phyloP scores from a whole-genome alignment of 1,284 basidiomycete genomes.

The Sphagnurus paluster region DNA sequence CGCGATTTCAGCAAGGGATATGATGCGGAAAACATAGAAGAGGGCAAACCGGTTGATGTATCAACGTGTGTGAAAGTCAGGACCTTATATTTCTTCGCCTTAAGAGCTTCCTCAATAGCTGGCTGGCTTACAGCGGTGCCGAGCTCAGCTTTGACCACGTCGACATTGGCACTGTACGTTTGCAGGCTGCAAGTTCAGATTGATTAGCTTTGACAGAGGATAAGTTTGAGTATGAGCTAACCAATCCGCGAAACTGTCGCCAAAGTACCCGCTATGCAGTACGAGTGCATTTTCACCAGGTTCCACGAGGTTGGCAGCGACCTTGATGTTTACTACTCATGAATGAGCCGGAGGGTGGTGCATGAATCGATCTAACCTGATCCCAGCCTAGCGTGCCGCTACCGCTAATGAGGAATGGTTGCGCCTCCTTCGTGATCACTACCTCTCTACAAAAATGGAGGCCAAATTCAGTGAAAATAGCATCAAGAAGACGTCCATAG shows the following conservation, averaged over 20 bases:
- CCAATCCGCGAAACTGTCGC: slow-evolving; percentile 84
- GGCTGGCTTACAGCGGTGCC: slow-evolving; percentile 72
- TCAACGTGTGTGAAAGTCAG: slow-evolving; percentile 95
- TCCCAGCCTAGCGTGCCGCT: slow-evolving; percentile 97
- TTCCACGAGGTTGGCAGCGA: slow-evolving; percentile 82
- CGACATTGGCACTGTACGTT: slow-evolving; percentile 91
- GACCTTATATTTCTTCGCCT: slow-evolving; percentile 85
- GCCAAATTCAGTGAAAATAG: slow-evolving; percentile 14
- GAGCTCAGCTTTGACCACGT: slow-evolving; percentile 81
- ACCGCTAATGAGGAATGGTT: slow-evolving; percentile 91
- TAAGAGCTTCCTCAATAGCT: slow-evolving; percentile 74
- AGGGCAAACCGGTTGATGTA: slow-evolving; percentile 75
- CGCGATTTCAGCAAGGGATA: not conserved
- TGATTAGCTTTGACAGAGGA: slow-evolving; percentile 4
- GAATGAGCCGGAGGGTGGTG: slow-evolving; percentile 1
- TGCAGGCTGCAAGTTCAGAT: slow-evolving; percentile 56
- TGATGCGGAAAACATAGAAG: not conserved
- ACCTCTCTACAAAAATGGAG: slow-evolving; percentile 61
- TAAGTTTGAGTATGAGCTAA: slow-evolving; percentile 31
- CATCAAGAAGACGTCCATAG: slow-evolving; percentile 78
- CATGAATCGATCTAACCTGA: slow-evolving; percentile 46
- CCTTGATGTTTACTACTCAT: slow-evolving; percentile 35
- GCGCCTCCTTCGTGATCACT: slow-evolving; percentile 73
- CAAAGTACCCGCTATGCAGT: slow-evolving; percentile 88
- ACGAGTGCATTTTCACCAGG: slow-evolving; percentile 82